A percentile compares a stretch with the other conserved stretches of the same genome.
phyloP scores from a whole-genome alignment of 1,284 basidiomycete genomes.

The Volvariella volvacea region DNA sequence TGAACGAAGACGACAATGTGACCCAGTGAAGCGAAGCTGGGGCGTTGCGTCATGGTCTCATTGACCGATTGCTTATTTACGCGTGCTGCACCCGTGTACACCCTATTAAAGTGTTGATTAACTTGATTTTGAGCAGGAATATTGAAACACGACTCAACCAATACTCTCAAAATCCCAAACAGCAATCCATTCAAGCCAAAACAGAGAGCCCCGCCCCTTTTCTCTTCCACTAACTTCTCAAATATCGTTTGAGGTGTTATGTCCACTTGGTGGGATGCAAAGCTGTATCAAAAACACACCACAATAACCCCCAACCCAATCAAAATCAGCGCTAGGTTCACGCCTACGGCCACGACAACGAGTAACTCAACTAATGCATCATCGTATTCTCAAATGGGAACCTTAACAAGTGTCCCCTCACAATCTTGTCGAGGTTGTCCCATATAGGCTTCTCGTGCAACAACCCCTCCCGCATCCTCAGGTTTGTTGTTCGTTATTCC shows the following conservation, averaged over 20 bases:
- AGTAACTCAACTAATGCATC: constrained; percentile 35
- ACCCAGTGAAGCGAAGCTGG: constrained; percentile 12
- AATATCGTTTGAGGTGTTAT: constrained; percentile 22
- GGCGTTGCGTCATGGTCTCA: constrained; percentile 9
- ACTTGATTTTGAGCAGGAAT: background rate
- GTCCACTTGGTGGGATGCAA: constrained; percentile 24
- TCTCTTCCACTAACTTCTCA: constrained; percentile 20
- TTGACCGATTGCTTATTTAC: constrained; percentile 18
- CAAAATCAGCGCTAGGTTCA: no score
- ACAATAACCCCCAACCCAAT: background rate
- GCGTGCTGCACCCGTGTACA: constrained; percentile 22
- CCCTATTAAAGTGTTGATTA: no score
- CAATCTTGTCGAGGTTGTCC: constrained; percentile 20
- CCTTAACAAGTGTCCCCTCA: constrained; percentile 20
- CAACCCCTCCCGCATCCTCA: background rate
- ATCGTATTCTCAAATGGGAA: constrained; percentile 30
- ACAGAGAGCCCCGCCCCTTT: constrained; percentile 27
- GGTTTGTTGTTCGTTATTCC: no score
- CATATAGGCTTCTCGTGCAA: constrained; percentile 13
- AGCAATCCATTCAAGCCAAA: constrained; percentile 29
- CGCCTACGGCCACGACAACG: no score
- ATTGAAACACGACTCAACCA: constrained; percentile 32
- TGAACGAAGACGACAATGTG: constrained; percentile 34
- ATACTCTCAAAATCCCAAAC: constrained; percentile 28
- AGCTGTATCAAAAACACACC: constrained; percentile 15